These are phyloP conservation scores for Rhinocladiella mackenziei DNA, from an alignment of 2,329 filamentous ascomycete genomes.

Conservation along the genomic window DNA sequence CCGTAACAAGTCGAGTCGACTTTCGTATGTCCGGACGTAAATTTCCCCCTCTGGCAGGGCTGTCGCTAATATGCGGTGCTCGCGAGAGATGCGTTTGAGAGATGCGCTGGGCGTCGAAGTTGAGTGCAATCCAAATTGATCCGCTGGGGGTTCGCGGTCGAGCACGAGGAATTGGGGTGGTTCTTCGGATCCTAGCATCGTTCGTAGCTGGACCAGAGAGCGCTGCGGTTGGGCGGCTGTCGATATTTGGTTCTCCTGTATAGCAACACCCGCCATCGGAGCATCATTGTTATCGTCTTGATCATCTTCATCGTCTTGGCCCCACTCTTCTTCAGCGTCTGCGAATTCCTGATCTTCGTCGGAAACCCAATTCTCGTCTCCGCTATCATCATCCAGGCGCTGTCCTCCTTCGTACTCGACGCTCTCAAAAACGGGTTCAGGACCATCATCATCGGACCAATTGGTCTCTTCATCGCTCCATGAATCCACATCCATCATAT, in stretches of 20 bases:
- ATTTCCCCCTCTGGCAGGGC: slow-evolving; percentile 53
- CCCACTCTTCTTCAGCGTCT: slow-evolving; percentile 22
- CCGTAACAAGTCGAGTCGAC: slow-evolving; percentile 55
- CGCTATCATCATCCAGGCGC: slow-evolving; percentile 41
- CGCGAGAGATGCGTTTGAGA: slow-evolving; percentile 53
- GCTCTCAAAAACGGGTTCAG: slow-evolving; percentile 34
- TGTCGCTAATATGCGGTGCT: slow-evolving; percentile 54
- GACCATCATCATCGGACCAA: slow-evolving; percentile 17
- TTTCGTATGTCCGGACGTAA: slow-evolving; percentile 58
- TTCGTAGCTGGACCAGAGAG: slow-evolving; percentile 4
- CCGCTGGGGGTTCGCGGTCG: slow-evolving; percentile 41
- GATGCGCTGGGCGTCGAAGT: slow-evolving; percentile 19
- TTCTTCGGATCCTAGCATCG: slow-evolving; percentile 8
- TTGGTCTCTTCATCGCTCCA: slow-evolving; percentile 34
- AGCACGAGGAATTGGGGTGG: slow-evolving; percentile 40
- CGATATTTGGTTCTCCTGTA: not conserved
- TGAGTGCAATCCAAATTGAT: slow-evolving; percentile 41
- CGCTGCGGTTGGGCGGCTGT: not conserved
- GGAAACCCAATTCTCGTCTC: slow-evolving; percentile 41
- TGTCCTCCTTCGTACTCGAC: slow-evolving; percentile 45
- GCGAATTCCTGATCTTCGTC: slow-evolving; percentile 36
- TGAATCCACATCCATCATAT: slow-evolving; percentile 35
- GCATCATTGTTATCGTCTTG: slow-evolving; percentile 13
- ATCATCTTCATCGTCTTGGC: slow-evolving; percentile 14
- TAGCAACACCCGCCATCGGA: slow-evolving; percentile 11